These are phyloP conservation scores for Biancaea sappan DNA, from an alignment of 306 rosid genomes.

Conservation along the genomic window DNA sequence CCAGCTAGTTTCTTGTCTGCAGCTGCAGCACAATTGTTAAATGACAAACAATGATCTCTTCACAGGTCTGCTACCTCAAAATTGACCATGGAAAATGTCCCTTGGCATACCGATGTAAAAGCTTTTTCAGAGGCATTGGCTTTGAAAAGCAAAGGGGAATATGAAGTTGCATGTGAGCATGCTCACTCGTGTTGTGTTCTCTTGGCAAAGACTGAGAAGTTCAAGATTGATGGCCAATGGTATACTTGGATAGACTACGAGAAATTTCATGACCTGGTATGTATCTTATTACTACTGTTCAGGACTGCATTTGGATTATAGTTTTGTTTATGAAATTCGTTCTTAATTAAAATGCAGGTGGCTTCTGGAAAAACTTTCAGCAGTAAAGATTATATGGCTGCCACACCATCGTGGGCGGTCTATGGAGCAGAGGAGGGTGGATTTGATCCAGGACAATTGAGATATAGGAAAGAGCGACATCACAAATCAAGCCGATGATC, in stretches of 20 bases:
- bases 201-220: constrained; percentile 82
- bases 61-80: constrained; percentile 88
- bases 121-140: constrained; percentile 88
- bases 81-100: constrained; percentile 98
- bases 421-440: constrained; percentile 96
- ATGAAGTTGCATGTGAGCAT: constrained; percentile 96
- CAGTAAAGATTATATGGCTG: constrained; percentile 82
- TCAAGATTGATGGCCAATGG: constrained; percentile 88
- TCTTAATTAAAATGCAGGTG: constrained; percentile 63
- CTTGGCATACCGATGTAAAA: constrained; percentile 97
- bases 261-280: constrained; percentile 88
- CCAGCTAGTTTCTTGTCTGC: constrained; percentile 5
- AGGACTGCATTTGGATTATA: constrained; percentile 3
- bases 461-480: constrained; percentile 87
- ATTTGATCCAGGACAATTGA: constrained; percentile 81
- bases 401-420: constrained; percentile 91
- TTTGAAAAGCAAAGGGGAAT: constrained; percentile 75
- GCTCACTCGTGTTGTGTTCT: constrained; percentile 96
- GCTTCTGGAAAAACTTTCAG: constrained; percentile 78
- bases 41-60: constrained; percentile 34
- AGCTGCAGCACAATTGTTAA: constrained; percentile 26
- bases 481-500: constrained; percentile 64
- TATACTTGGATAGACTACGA: constrained; percentile 96
- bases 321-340: constrained; percentile 5
- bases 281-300: constrained; percentile 30